Base-by-base conservation (phyloP, 306 rosid genomes). In the Crotalaria pallida region DNA sequence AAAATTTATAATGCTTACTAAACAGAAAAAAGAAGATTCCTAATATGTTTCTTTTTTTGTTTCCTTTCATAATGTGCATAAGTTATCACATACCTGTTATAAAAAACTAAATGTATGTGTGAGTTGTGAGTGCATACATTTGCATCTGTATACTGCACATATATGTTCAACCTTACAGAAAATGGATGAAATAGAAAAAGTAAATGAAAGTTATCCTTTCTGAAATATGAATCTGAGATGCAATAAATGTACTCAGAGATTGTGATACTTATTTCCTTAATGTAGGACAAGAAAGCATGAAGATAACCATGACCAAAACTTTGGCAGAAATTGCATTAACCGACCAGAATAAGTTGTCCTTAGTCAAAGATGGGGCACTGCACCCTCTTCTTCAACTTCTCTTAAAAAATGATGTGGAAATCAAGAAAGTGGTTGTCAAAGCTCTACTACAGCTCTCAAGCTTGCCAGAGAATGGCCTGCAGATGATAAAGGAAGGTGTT, bases 381-480 rank as follows among this genome's bases (percentile, higher is more conserved):
- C 71, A 22, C 18, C 87, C 85, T 22, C 87, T 88, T 72, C 80
- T 88, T 72, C 82, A 77, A 43, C 70, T 88, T 71, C 88, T 88
- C 69, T 69, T 77, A 27, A 58, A 79, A n/a, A 60, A 69, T 69
- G 80, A 83, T 16, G 21, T 79, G 48, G 84, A 79, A 78, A 69
- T 60, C 73, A 74, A 81, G 79, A 73, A 77, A 79, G 81, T 72
- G 65, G 82, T 80, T 16, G 80, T 79, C 43, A 79, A 75, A 73
- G 83, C 87, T 72, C 79, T 88, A 33, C 76, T 77, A 16, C 74
- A 77, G 40, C 82, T 88, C 70, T 83, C 94, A 57, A 77, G 44
- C 64, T 65, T 88, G 67, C 87, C 87, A 26, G 71, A 83, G 77
- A 88, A 69, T 64, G 88, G 94, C 74, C 83, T 72, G 34, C 81